phyloP scores from a whole-genome alignment of 495 filamentous ascomycete species.

The Penicillium nucicola region DNA sequence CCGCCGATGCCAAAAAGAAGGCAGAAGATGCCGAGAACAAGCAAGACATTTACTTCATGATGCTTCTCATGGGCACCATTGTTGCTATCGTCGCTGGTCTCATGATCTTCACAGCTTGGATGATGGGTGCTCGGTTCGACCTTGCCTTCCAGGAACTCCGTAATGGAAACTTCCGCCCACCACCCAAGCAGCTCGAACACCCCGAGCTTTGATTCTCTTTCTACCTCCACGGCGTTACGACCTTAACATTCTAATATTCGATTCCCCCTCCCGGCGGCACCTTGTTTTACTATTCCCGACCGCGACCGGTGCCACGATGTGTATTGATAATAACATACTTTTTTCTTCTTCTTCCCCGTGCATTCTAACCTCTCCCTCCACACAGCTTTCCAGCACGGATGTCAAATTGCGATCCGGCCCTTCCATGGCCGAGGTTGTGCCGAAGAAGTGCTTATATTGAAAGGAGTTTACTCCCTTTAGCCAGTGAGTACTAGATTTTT shows the following conservation, averaged over 20 bases:
- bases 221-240: slow-evolving; percentile 34
- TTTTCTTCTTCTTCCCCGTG: slow-evolving; percentile 6
- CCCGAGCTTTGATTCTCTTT: slow-evolving; percentile 20
- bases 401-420: slow-evolving; percentile 96
- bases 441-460: slow-evolving; percentile 75
- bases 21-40: slow-evolving; percentile 50
- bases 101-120: slow-evolving; percentile 68
- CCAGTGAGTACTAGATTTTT: slow-evolving; percentile 53
- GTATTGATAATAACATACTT: slow-evolving; percentile 36
- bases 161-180: slow-evolving; percentile 44
- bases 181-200: slow-evolving; percentile 17
- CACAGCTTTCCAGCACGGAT: slow-evolving; percentile 70
- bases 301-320: slow-evolving; percentile 20
- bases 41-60: slow-evolving; percentile 61
- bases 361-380: background rate
- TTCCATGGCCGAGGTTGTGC: slow-evolving; percentile 89
- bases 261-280: slow-evolving; percentile 28
- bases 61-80: slow-evolving; percentile 56
- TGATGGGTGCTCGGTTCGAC: slow-evolving; percentile 66
- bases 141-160: slow-evolving; percentile 54
- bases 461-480: slow-evolving; percentile 20
- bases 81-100: slow-evolving; percentile 56
- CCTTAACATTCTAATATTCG: slow-evolving; percentile 26
- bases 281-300: slow-evolving; percentile 28
- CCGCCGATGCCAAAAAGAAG: slow-evolving; percentile 42